A percentile compares a stretch with the other conserved stretches of the same genome.
Evolutionary conservation across 345 rosid species (phyloP).

Genomic region (Pseudoturritis turrita): DNA sequence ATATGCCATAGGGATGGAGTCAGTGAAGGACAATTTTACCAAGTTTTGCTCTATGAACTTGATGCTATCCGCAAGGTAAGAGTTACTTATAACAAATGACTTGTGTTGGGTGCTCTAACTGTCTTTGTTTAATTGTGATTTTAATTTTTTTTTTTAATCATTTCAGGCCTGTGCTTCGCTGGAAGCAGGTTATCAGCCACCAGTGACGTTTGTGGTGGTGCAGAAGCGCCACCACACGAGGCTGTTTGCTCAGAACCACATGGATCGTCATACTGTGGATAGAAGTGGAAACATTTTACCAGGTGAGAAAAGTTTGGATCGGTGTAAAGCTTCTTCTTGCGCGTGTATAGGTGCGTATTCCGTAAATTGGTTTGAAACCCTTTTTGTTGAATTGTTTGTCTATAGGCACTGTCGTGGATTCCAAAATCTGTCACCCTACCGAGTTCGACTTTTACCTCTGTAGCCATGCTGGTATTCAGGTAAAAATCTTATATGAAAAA

Average conservation of each 20-base stretch:
- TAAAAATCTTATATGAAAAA: background rate
- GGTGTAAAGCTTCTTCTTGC: background rate
- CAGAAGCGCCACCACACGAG: conserved; percentile 99
- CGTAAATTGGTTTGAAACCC: background rate
- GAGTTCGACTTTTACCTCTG: conserved; percentile 97
- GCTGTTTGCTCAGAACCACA: conserved; percentile 82
- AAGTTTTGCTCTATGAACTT: conserved; percentile 85
- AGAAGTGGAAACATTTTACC: conserved; percentile 94
- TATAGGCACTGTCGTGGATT: conserved; percentile 94
- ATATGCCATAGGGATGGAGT: conserved; percentile 76
- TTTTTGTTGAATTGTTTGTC: background rate
- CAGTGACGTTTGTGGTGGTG: conserved; percentile 97
- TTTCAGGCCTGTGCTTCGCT: conserved; percentile 90
- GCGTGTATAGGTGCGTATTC: background rate
- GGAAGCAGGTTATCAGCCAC: conserved; percentile 98
- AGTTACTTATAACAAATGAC: background rate
- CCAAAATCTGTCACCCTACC: conserved; percentile 96
- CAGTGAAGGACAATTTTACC: conserved; percentile 97
- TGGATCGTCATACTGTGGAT: conserved; percentile 68
- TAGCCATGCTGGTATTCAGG: conserved; percentile 99
- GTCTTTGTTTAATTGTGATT: background rate
- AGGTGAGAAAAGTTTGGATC: conserved; percentile 35
- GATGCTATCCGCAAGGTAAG: conserved; percentile 96
- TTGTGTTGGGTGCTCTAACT: background rate
- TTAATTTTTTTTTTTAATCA: background rate